Percentiles rank a stretch among this genome's conserved stretches.
phyloP scores from a whole-genome alignment of 78 protist species.

The Guillardia theta region DNA sequence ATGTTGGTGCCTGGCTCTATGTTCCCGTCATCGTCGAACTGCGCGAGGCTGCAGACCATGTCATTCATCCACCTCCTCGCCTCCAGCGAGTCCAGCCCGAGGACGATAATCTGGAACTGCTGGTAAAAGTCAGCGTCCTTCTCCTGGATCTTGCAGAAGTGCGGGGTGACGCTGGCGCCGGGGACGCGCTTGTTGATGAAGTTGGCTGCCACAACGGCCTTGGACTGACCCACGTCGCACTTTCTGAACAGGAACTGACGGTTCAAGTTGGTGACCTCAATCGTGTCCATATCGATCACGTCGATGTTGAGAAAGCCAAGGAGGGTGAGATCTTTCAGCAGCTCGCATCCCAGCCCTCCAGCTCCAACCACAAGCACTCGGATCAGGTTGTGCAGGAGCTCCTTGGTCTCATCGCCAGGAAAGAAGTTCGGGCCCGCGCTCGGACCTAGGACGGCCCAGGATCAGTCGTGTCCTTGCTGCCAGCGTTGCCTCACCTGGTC shows the following conservation, averaged over 20 bases:
- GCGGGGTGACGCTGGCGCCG: slow-evolving; percentile 86
- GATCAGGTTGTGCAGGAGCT: not conserved
- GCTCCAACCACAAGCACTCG: slow-evolving; percentile 90
- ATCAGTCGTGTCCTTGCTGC: not conserved
- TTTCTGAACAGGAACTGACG: slow-evolving; percentile 90
- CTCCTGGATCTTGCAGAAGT: slow-evolving; percentile 83
- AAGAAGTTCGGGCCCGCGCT: not conserved
- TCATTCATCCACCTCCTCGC: slow-evolving; percentile 95
- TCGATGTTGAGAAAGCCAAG: slow-evolving; percentile 88
- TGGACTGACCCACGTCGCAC: slow-evolving; percentile 90
- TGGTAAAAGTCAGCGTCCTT: slow-evolving; percentile 79
- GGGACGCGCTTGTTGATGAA: slow-evolving; percentile 84
- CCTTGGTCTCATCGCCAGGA: not conserved
- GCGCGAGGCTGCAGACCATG: slow-evolving; percentile 31
- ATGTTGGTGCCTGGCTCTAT: slow-evolving; percentile 63
- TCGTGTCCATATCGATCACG: slow-evolving; percentile 86
- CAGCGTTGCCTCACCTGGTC: not conserved
- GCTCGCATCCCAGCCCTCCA: slow-evolving; percentile 97
- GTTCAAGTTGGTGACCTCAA: slow-evolving; percentile 85
- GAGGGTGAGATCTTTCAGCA: slow-evolving; percentile 91
- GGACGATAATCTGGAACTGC: slow-evolving; percentile 84
- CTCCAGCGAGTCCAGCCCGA: slow-evolving; percentile 94
- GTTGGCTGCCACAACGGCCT: slow-evolving; percentile 92
- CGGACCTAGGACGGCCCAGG: not conserved
- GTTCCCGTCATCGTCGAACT: not conserved